A percentile compares a stretch with the other conserved stretches of the same genome.
Evolutionary conservation across 768 basidiomycete species (phyloP).

Genomic region (Lactarius akahatsu): DNA sequence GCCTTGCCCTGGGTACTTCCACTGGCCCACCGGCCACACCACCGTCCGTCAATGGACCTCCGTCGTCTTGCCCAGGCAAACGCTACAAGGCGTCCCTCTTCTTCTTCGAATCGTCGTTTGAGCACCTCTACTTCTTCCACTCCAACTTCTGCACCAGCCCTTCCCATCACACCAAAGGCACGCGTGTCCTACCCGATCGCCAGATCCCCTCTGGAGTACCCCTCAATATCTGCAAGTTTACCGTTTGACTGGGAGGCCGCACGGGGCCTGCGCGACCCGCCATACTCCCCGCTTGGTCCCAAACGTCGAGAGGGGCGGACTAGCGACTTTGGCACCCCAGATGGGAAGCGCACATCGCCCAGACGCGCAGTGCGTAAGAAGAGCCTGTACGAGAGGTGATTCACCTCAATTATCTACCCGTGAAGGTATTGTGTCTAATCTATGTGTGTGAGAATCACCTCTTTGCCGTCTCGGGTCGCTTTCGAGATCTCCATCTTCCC

Average conservation of each 20-base stretch:
- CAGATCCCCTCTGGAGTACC: slow-evolving; percentile 61
- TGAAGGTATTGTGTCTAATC: slow-evolving; percentile 14
- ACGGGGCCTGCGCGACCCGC: slow-evolving; percentile 64
- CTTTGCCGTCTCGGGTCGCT: slow-evolving; percentile 67
- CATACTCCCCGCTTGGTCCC: slow-evolving; percentile 62
- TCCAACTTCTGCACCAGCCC: slow-evolving; percentile 32
- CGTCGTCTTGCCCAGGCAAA: slow-evolving; percentile 57
- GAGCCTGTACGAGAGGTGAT: slow-evolving; percentile 59
- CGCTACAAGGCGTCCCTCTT: slow-evolving; percentile 35
- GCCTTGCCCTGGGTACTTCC: neutral
- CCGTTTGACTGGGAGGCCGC: slow-evolving; percentile 91
- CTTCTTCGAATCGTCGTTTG: slow-evolving; percentile 19
- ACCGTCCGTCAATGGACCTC: slow-evolving; percentile 45
- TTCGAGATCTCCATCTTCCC: slow-evolving; percentile 83
- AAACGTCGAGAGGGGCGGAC: slow-evolving; percentile 45
- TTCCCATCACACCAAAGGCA: slow-evolving; percentile 44
- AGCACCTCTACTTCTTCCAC: slow-evolving; percentile 34
- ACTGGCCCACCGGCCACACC: neutral
- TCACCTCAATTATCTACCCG: slow-evolving; percentile 12
- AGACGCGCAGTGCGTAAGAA: slow-evolving; percentile 65
- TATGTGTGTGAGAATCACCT: slow-evolving; percentile 47
- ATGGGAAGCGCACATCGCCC: slow-evolving; percentile 40
- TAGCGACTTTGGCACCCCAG: slow-evolving; percentile 35
- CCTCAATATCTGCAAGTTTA: slow-evolving; percentile 70
- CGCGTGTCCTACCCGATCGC: slow-evolving; percentile 49